Conservation (phyloP, 1,284 basidiomycete species). For the Tilletia indica region DNA sequence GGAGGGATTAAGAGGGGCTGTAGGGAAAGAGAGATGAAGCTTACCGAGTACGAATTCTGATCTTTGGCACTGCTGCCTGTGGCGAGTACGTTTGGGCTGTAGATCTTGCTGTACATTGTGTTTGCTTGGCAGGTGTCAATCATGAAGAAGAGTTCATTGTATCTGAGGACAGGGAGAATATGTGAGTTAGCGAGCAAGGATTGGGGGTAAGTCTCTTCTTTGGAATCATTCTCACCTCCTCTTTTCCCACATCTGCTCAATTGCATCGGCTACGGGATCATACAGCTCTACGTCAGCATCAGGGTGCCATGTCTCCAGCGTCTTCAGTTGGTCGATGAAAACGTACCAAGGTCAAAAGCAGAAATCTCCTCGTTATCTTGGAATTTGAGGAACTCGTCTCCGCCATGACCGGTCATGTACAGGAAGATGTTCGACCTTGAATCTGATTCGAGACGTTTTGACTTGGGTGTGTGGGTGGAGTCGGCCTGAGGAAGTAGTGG, state of each 20-base stretch:
- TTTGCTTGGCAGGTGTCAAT: constrained; percentile 98
- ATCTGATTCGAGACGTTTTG: constrained; percentile 86
- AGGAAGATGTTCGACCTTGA: constrained; percentile 92
- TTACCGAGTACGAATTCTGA: constrained; percentile 89
- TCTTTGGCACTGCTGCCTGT: constrained; percentile 84
- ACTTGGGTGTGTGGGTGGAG: constrained; percentile 68
- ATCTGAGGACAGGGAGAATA: constrained; percentile 54
- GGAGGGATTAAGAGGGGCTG: not conserved
- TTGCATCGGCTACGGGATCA: constrained; percentile 77
- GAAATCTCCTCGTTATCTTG: constrained; percentile 98
- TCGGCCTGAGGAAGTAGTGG: constrained; percentile 27
- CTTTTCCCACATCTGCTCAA: constrained; percentile 98
- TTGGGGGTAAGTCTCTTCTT: not conserved
- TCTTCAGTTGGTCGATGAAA: not conserved
- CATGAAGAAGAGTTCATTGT: constrained; percentile 97
- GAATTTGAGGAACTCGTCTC: constrained; percentile 97
- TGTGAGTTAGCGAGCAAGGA: not conserved
- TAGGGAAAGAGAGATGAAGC: constrained; percentile 44
- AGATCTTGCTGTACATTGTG: constrained; percentile 89
- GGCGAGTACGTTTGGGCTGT: constrained; percentile 91
- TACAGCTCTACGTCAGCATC: no score
- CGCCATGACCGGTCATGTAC: constrained; percentile 97
- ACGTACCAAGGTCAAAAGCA: constrained; percentile 68
- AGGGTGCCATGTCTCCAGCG: not conserved
- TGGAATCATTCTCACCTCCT: constrained; percentile 65